Percentiles rank a stretch among this genome's conserved stretches.
Evolutionary conservation across 73 alveolate genomes (phyloP).

Genomic region (Paramecium pentaurelia): DNA sequence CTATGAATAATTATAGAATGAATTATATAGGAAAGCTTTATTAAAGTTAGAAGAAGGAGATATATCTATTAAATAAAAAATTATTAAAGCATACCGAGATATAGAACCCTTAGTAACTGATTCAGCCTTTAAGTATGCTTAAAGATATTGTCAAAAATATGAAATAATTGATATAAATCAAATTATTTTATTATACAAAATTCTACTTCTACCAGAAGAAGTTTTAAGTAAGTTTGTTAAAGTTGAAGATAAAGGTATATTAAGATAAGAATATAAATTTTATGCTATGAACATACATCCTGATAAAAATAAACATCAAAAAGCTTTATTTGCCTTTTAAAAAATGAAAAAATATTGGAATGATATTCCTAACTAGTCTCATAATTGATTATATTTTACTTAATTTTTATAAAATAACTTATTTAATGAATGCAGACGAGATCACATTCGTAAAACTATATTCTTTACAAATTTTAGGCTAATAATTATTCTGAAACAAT

Average conservation of each 20-base stretch:
- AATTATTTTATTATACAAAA: too few relatives aligned
- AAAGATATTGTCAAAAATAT: not conserved
- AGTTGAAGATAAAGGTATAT: not conserved
- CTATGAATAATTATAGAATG: not conserved
- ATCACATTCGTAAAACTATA: not conserved
- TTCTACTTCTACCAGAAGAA: not conserved
- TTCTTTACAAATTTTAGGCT: not conserved
- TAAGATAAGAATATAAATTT: not conserved
- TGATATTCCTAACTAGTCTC: not conserved
- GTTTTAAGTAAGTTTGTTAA: not conserved
- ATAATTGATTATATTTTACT: not conserved
- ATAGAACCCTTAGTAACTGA: not conserved
- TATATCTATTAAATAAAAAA: too few relatives aligned
- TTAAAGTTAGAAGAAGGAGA: not conserved
- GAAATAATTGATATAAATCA: not conserved
- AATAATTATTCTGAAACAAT: not conserved
- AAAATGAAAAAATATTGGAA: not conserved
- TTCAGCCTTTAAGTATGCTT: not conserved
- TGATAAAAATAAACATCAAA: not conserved
- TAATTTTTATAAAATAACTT: not conserved
- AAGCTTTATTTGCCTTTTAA: not conserved
- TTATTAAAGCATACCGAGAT: not conserved
- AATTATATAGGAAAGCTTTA: not conserved
- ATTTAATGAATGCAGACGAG: constrained; percentile 10
- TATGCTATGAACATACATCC: not conserved